Percentiles rank a stretch among this genome's conserved stretches.
Evolutionary conservation across 257 asterid species (phyloP).

Genomic region (Penstemon barbatus): DNA sequence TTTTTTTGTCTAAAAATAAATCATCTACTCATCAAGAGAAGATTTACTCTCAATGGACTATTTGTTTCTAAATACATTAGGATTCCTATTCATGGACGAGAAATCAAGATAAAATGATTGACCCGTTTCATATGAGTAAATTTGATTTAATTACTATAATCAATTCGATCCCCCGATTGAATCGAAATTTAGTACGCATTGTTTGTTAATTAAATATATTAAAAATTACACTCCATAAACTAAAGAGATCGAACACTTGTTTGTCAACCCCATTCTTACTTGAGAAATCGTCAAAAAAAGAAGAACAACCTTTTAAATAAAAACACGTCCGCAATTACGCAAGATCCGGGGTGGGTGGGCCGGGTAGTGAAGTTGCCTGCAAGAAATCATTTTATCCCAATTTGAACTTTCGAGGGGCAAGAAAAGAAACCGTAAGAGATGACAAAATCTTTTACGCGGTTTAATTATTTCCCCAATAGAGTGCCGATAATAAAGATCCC

Average conservation of each 20-base stretch:
- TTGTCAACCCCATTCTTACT: constrained; percentile 10
- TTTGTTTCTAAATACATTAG: no score
- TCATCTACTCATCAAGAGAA: background rate
- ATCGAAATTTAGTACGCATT: no score
- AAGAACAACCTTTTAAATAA: background rate
- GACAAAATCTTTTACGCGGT: constrained; percentile 24
- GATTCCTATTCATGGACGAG: no score
- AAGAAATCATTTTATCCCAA: constrained; percentile 2
- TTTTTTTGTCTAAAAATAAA: background rate
- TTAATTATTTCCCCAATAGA: background rate
- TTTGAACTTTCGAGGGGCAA: background rate
- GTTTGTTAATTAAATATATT: no score
- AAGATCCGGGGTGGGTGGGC: background rate
- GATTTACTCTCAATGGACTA: no score
- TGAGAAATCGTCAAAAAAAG: background rate
- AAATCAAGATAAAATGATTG: no score
- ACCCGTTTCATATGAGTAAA: no score
- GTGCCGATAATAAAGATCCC: background rate
- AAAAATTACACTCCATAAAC: no score
- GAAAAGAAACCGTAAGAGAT: background rate
- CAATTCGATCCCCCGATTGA: no score
- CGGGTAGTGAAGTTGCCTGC: constrained; percentile 9
- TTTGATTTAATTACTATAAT: no score
- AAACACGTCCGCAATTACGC: constrained; percentile 9
- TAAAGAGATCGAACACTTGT: background rate